Evolutionary conservation across 164 flowering plant genomes (phyloP).

Genomic region (Vitis riparia): DNA sequence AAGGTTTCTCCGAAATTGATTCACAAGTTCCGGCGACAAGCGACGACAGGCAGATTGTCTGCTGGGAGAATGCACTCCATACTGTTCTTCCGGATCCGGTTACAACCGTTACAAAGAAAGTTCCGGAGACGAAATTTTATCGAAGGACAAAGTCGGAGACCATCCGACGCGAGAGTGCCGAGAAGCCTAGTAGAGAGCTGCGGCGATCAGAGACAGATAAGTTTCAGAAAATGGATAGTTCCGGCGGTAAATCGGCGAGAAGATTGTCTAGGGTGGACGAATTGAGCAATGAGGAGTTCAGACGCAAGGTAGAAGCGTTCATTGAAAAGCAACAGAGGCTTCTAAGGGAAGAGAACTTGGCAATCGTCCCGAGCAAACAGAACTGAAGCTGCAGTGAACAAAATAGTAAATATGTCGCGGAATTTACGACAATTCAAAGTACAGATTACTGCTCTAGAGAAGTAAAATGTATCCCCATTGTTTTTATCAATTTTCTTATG

Average conservation of each 20-base stretch:
- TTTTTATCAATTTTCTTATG: background rate
- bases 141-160: conserved; percentile 33
- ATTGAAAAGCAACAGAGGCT: conserved; percentile 39
- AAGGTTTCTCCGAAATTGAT: background rate
- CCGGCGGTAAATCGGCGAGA: background rate
- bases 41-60: background rate
- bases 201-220: conserved; percentile 32
- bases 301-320: conserved; percentile 39
- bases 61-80: background rate
- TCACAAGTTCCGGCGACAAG: background rate
- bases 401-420: background rate
- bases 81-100: background rate
- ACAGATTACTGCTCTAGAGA: background rate
- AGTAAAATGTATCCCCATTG: no score
- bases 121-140: conserved; percentile 8
- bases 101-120: background rate
- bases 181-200: background rate
- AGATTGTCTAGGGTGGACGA: conserved; percentile 19
- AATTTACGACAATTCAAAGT: background rate
- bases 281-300: conserved; percentile 49
- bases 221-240: conserved; percentile 1
- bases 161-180: background rate
- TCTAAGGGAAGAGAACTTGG: conserved; percentile 29
- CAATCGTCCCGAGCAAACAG: background rate
- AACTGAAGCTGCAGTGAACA: background rate